phyloP scores from a whole-genome alignment of 2,329 filamentous ascomycete genomes.

The Microdochium trichocladiopsis region DNA sequence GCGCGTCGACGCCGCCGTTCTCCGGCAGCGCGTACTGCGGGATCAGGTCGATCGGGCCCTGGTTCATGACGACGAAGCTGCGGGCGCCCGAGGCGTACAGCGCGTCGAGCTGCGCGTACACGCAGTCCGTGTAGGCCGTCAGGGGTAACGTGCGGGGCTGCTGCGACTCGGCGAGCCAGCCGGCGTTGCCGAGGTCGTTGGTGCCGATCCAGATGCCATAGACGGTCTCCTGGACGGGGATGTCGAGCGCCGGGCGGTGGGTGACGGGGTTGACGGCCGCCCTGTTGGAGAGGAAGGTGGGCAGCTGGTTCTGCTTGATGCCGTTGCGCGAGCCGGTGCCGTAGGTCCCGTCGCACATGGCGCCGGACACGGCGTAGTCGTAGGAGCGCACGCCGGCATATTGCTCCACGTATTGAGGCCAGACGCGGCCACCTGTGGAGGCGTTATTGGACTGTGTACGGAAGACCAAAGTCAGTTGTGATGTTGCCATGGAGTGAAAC shows the following conservation, averaged over 20 bases:
- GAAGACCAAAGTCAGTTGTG: neutral
- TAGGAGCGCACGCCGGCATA: constrained; percentile 8
- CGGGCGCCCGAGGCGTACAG: constrained; percentile 45
- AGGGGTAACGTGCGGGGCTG: constrained; percentile 35
- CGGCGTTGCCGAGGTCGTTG: constrained; percentile 49
- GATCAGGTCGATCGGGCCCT: constrained; percentile 43
- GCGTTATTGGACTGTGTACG: neutral
- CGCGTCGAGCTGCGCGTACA: constrained; percentile 38
- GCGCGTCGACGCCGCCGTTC: constrained; percentile 31
- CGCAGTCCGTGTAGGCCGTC: constrained; percentile 46
- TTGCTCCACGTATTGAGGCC: constrained; percentile 9
- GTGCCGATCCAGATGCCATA: constrained; percentile 56
- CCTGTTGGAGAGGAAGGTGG: constrained; percentile 7
- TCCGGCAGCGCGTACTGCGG: constrained; percentile 44
- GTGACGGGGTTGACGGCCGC: constrained; percentile 41
- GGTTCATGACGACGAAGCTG: constrained; percentile 52
- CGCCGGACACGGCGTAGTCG: constrained; percentile 13
- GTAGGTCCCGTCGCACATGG: constrained; percentile 10
- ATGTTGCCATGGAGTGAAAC: neutral
- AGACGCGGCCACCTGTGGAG: constrained; percentile 6
- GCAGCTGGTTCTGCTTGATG: constrained; percentile 7
- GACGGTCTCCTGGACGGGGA: constrained; percentile 47
- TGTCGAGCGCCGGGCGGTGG: constrained; percentile 53
- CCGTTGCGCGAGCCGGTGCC: constrained; percentile 3
- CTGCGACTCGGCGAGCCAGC: constrained; percentile 46